These are phyloP conservation scores for Globisporangium heterothallicum DNA, from an alignment of 352 stramenopile genomes.

Conservation along the genomic window DNA sequence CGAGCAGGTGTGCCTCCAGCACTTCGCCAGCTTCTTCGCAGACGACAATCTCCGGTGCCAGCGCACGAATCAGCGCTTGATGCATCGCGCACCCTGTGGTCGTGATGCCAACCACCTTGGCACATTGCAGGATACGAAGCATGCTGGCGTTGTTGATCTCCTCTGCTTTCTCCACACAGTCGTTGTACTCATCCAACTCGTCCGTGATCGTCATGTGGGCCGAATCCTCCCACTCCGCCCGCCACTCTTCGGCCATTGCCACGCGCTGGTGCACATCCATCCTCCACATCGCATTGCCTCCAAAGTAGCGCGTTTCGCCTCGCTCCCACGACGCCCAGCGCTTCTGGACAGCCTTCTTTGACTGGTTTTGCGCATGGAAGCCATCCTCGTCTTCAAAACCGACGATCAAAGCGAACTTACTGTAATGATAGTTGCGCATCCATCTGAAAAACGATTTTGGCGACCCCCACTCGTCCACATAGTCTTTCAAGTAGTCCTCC, in stretches of 20 bases:
- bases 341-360: background rate
- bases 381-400: background rate
- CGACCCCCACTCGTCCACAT: background rate
- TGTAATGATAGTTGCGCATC: background rate
- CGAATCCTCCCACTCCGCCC: background rate
- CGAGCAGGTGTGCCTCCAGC: background rate
- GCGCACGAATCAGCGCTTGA: background rate
- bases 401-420: background rate
- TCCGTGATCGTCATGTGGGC: background rate
- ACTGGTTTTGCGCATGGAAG: background rate
- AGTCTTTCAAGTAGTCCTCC: background rate
- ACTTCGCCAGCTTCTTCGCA: background rate
- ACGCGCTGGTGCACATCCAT: background rate
- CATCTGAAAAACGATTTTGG: background rate
- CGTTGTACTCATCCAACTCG: background rate
- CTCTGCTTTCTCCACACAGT: background rate
- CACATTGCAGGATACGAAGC: background rate
- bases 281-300: background rate
- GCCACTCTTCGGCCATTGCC: background rate
- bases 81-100: background rate
- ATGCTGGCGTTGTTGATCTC: background rate
- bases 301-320: background rate
- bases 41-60: background rate
- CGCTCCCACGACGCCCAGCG: background rate
- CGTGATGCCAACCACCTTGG: background rate